These are phyloP conservation scores for Kentomonas sorsogonicus DNA, from an alignment of 208 protist genomes.

Conservation along the genomic window DNA sequence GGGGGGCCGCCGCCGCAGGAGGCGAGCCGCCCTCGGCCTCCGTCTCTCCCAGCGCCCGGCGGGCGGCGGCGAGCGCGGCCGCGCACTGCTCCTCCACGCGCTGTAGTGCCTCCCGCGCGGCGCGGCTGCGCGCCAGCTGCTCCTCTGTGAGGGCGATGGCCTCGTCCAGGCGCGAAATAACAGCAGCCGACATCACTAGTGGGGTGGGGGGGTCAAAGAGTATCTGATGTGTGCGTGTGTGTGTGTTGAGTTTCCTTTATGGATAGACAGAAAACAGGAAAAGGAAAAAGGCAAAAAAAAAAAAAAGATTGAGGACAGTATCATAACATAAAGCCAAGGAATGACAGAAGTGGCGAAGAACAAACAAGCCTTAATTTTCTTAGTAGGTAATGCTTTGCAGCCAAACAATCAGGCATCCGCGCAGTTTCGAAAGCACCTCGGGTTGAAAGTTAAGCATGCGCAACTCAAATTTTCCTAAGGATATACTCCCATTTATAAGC, in stretches of 20 bases:
- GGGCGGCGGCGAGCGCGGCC: background rate
- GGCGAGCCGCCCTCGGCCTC: background rate
- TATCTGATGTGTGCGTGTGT: background rate
- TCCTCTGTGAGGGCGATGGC: constrained; percentile 24
- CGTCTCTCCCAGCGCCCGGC: background rate
- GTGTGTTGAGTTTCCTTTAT: background rate
- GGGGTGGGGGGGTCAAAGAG: constrained; percentile 7
- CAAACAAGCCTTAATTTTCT: no score
- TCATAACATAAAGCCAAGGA: no score
- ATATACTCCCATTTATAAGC: no score
- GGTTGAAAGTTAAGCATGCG: no score
- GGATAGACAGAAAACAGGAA: background rate
- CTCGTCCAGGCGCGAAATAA: constrained; percentile 14
- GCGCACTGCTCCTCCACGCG: background rate
- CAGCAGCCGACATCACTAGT: no score
- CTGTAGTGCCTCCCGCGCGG: constrained; percentile 7
- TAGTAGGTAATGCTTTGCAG: no score
- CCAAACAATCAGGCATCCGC: no score
- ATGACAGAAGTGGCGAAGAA: no score
- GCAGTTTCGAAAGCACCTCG: no score
- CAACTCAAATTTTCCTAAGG: no score
- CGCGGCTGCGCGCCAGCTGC: constrained; percentile 27
- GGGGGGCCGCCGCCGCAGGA: constrained; percentile 38
- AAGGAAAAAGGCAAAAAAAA: constrained; percentile 9
- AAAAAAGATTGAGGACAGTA: constrained; percentile 4